Evolutionary conservation across 352 stramenopile species (phyloP).

Genomic region (Phytophthora tubulina): DNA sequence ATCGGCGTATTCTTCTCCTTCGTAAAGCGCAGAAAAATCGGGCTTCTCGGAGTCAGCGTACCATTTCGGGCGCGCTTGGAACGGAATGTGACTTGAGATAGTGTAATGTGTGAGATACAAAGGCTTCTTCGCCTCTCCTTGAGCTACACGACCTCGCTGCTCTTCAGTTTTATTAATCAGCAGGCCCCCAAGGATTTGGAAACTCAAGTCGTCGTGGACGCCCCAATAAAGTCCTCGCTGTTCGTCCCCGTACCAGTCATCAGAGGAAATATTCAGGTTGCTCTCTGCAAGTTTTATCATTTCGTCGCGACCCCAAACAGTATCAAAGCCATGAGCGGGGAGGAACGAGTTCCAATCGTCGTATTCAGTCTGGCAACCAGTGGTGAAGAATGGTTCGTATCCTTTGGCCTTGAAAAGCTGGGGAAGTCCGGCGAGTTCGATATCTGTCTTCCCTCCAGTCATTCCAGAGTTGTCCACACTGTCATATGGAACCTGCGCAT

Average conservation of each 20-base stretch:
- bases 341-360: slow-evolving; percentile 60
- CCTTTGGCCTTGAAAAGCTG: slow-evolving; percentile 59
- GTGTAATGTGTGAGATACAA: slow-evolving; percentile 68
- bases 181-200: slow-evolving; percentile 53
- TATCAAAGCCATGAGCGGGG: slow-evolving; percentile 56
- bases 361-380: slow-evolving; percentile 50
- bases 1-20: slow-evolving; percentile 30
- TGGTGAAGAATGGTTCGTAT: slow-evolving; percentile 58
- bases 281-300: slow-evolving; percentile 45
- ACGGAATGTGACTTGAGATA: slow-evolving; percentile 63
- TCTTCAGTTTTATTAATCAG: slow-evolving; percentile 51
- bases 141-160: slow-evolving; percentile 28
- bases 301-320: slow-evolving; percentile 43
- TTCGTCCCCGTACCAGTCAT: slow-evolving; percentile 40
- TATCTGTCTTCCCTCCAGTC: slow-evolving; percentile 25
- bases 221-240: slow-evolving; percentile 40
- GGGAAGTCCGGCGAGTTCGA: slow-evolving; percentile 47
- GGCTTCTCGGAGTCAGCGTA: slow-evolving; percentile 39
- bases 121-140: slow-evolving; percentile 39
- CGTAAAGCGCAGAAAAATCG: slow-evolving; percentile 50
- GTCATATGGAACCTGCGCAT: slow-evolving; percentile 55
- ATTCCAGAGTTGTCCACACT: slow-evolving; percentile 41
- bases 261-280: slow-evolving; percentile 40
- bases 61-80: slow-evolving; percentile 47
- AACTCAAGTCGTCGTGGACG: slow-evolving; percentile 60